Percentiles rank a stretch among this genome's conserved stretches.
Conservation (phyloP, 2,329 filamentous ascomycete genomes). For the Clathrospora elynae region DNA sequence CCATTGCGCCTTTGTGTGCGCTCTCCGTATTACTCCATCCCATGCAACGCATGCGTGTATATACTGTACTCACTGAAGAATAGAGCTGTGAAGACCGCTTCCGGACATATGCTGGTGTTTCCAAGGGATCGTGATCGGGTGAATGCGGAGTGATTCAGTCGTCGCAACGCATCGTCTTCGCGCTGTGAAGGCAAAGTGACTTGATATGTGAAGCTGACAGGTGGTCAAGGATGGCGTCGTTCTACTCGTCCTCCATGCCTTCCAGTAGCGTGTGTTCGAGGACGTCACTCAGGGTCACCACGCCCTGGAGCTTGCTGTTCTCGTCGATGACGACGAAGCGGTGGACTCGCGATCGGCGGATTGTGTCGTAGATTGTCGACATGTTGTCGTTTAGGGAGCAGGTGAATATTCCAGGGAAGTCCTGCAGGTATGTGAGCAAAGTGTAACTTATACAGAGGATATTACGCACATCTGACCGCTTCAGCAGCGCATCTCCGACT, state of each 20-base stretch:
- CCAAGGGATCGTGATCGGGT: too few relatives aligned
- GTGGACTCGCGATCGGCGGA: slow-evolving; percentile 93
- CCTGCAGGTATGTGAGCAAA: slow-evolving; percentile 56
- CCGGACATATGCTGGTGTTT: too few relatives aligned
- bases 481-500: slow-evolving; percentile 87
- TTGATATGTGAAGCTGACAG: slow-evolving; percentile 8
- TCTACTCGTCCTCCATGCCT: slow-evolving; percentile 63
- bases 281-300: slow-evolving; percentile 94
- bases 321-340: slow-evolving; percentile 92
- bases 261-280: slow-evolving; percentile 89
- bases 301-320: slow-evolving; percentile 79
- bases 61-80: too few relatives aligned
- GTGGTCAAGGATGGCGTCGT: slow-evolving; percentile 6
- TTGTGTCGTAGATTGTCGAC: slow-evolving; percentile 95
- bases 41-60: too few relatives aligned
- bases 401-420: slow-evolving; percentile 96
- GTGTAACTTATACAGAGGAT: not conserved
- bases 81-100: too few relatives aligned
- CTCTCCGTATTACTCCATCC: too few relatives aligned
- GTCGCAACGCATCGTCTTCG: slow-evolving; percentile 7
- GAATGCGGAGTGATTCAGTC: too few relatives aligned
- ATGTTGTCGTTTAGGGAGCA: slow-evolving; percentile 90
- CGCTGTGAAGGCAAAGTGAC: slow-evolving; percentile 2
- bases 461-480: slow-evolving; percentile 70
- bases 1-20: too few relatives aligned